phyloP scores from a whole-genome alignment of 1,139 yeast genomes.

The Saccharomyces hybrid region DNA sequence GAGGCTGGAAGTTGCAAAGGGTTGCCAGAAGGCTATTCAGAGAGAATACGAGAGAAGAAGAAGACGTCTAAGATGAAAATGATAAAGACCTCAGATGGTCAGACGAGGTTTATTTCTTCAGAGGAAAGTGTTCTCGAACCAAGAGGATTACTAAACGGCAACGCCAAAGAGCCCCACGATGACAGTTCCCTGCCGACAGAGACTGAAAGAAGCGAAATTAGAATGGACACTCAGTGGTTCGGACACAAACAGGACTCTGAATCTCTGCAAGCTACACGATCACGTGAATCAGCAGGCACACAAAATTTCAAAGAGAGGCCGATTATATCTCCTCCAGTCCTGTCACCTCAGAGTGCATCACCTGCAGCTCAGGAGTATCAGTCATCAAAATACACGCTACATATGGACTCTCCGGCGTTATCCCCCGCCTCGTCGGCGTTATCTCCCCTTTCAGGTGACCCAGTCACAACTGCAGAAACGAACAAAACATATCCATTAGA shows the following conservation, averaged over 20 bases:
- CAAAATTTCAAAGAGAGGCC: not conserved
- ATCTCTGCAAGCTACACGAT: not conserved
- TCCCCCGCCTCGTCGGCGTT: not conserved
- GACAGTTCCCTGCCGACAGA: constrained; percentile 16
- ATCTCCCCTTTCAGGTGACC: not conserved
- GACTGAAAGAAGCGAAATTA: constrained; percentile 21
- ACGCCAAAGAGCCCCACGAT: constrained; percentile 23
- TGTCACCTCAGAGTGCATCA: not conserved
- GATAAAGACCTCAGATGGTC: constrained; percentile 31
- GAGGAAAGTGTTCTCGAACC: constrained; percentile 30
- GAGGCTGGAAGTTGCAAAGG: constrained; percentile 72
- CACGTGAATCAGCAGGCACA: not conserved
- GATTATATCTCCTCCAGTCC: not conserved
- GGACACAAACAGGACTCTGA: constrained; percentile 8
- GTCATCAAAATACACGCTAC: not conserved
- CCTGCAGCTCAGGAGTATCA: not conserved
- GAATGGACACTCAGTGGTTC: constrained; percentile 23
- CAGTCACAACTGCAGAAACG: not conserved
- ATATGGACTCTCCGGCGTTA: not conserved
- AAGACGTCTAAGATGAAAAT: constrained; percentile 24
- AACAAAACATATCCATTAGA: not conserved
- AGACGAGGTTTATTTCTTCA: constrained; percentile 31
- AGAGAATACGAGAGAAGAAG: constrained; percentile 12
- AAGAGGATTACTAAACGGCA: constrained; percentile 26
- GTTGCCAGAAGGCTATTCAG: constrained; percentile 46